Percentiles rank a stretch among this genome's conserved stretches.
Conservation (phyloP, 305 asterid genomes). For the Fraxinus sp. region DNA sequence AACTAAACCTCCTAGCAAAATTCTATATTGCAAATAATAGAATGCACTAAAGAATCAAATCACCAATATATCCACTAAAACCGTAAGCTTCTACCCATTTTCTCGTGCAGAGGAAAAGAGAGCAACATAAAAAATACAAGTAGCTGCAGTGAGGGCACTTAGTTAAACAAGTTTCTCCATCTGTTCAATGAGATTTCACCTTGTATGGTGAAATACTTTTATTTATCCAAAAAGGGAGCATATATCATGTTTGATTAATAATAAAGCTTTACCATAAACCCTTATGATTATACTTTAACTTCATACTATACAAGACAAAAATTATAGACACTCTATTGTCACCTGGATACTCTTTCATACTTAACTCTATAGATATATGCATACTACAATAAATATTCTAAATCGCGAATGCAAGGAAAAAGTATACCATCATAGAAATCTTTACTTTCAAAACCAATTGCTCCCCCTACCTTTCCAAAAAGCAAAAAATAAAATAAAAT, state of each 20-base stretch:
- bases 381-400: slow-evolving; percentile 1
- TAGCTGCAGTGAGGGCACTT: slow-evolving; percentile 1
- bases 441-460: not conserved
- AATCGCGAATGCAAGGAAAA: not conserved
- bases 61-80: not conserved
- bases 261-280: slow-evolving; percentile 6
- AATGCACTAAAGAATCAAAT: not conserved
- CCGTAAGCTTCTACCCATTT: not conserved
- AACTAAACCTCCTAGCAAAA: not conserved
- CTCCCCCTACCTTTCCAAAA: not conserved
- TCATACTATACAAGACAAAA: not conserved
- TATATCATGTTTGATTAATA: not conserved
- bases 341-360: not conserved
- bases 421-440: not conserved
- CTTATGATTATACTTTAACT: not conserved
- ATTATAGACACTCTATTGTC: not conserved
- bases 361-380: not conserved
- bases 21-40: not conserved
- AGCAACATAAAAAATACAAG: not conserved
- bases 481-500: not conserved
- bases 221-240: slow-evolving; percentile 10
- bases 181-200: slow-evolving; percentile 9
- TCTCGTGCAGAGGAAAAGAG: not conserved
- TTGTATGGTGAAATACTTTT: not conserved
- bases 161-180: slow-evolving; percentile 14